Percentiles rank a stretch among this genome's conserved stretches.
These are phyloP conservation scores for Scopulariopsis brevicaulis DNA, from an alignment of 2,329 filamentous ascomycete species.

Conservation along the genomic window DNA sequence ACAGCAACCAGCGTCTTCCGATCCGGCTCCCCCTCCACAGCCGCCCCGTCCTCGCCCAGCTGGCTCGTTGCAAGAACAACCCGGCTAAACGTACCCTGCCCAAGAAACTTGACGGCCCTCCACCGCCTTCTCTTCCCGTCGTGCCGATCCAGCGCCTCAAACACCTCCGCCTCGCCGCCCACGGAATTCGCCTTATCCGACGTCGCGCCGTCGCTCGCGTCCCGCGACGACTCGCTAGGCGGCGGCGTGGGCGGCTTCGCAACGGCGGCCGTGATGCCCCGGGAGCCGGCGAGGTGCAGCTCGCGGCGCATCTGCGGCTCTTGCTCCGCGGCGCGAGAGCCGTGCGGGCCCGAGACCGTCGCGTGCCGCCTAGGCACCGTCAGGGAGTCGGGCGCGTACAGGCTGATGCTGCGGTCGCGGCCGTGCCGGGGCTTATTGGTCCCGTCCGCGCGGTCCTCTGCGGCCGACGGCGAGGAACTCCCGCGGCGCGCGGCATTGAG, in stretches of 20 bases:
- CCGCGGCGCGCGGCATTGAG: conserved; percentile 27
- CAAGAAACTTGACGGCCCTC: conserved; percentile 68
- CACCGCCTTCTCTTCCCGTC: conserved; percentile 66
- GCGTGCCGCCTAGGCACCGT: conserved; percentile 60
- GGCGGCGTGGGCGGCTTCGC: conserved; percentile 68
- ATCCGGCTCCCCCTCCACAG: conserved; percentile 24
- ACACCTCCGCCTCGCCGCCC: conserved; percentile 43
- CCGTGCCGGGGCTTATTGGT: conserved; percentile 29
- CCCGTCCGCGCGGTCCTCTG: neutral
- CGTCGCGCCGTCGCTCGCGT: conserved; percentile 27
- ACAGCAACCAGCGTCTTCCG: conserved; percentile 83
- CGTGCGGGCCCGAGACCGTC: conserved; percentile 56
- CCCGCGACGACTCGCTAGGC: conserved; percentile 58
- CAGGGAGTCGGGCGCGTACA: conserved; percentile 68
- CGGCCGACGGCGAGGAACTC: neutral
- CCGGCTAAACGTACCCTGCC: conserved; percentile 90
- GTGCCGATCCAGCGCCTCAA: conserved; percentile 54
- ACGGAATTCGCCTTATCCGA: conserved; percentile 27
- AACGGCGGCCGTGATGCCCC: conserved; percentile 55
- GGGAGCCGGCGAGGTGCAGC: conserved; percentile 65
- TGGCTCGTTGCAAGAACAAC: conserved; percentile 86
- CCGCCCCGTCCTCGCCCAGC: conserved; percentile 37
- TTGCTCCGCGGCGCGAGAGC: conserved; percentile 21
- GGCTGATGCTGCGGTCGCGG: conserved; percentile 76
- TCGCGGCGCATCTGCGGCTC: conserved; percentile 57